These are phyloP conservation scores for Lepiota brunneoincarnata DNA, from an alignment of 768 basidiomycete genomes.

Conservation along the genomic window DNA sequence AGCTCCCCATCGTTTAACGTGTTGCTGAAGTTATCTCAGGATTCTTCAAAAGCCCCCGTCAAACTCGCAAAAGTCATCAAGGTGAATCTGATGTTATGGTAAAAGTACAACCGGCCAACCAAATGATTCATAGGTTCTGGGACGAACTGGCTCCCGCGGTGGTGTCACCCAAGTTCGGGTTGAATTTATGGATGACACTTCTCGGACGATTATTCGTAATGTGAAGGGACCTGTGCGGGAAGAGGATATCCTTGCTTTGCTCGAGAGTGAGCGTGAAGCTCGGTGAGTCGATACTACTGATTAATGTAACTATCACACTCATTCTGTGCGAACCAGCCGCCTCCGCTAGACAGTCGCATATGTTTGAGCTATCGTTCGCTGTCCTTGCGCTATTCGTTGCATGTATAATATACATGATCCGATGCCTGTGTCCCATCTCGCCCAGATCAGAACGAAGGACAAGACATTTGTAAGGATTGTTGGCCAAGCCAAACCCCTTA, in stretches of 20 bases:
- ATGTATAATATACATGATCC: too few relatives aligned
- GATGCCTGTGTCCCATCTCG: too few relatives aligned
- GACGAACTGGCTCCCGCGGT: constrained; percentile 97
- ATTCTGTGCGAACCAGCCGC: constrained; percentile 23
- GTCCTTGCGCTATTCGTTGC: neutral
- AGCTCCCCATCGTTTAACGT: neutral
- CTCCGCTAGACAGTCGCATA: constrained; percentile 29
- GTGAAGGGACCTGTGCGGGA: constrained; percentile 97
- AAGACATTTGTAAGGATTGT: too few relatives aligned
- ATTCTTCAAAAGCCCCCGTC: constrained; percentile 87
- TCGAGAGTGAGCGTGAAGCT: constrained; percentile 99
- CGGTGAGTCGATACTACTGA: constrained; percentile 59
- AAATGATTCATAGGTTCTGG: constrained; percentile 69
- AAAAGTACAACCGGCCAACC: constrained; percentile 9
- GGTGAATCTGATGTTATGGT: constrained; percentile 41
- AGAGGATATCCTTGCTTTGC: constrained; percentile 92
- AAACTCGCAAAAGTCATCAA: constrained; percentile 98
- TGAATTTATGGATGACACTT: constrained; percentile 97
- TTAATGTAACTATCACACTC: neutral
- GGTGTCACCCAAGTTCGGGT: constrained; percentile 99
- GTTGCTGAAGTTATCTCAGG: constrained; percentile 39
- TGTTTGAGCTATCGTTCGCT: neutral
- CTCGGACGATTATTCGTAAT: constrained; percentile 96
- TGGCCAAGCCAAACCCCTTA: too few relatives aligned
- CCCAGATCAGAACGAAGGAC: too few relatives aligned